A percentile compares a stretch with the other conserved stretches of the same genome.
Evolutionary conservation across 2,329 filamentous ascomycete genomes (phyloP).

Genomic region (Penicillium sp.): DNA sequence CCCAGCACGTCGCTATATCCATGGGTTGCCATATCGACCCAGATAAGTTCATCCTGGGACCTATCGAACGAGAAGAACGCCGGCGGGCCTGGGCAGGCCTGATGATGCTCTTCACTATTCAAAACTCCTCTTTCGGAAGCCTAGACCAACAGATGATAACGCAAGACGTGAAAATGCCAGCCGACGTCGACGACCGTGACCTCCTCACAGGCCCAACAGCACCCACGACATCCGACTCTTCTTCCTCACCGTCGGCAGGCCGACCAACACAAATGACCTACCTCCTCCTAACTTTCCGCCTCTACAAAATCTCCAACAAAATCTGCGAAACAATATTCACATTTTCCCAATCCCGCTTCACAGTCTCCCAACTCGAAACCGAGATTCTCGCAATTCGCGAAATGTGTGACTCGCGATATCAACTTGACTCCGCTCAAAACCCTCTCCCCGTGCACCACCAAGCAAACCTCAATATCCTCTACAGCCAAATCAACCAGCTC

Average conservation of each 20-base stretch:
- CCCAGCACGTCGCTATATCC: constrained; percentile 41
- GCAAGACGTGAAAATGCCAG: constrained; percentile 32
- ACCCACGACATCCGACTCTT: constrained; percentile 9
- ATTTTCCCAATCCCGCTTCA: constrained; percentile 21
- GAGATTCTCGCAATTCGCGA: constrained; percentile 33
- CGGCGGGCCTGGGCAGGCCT: constrained; percentile 41
- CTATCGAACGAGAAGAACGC: constrained; percentile 40
- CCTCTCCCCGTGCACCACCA: constrained; percentile 35
- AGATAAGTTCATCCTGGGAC: constrained; percentile 33
- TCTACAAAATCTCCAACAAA: constrained; percentile 37
- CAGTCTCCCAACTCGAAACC: constrained; percentile 27
- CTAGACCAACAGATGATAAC: constrained; percentile 29
- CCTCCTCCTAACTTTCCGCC: constrained; percentile 38
- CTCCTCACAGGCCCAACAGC: constrained; percentile 27
- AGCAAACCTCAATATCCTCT: constrained; percentile 42
- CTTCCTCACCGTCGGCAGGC: constrained; percentile 15
- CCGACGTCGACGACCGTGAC: constrained; percentile 39
- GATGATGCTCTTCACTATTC: constrained; percentile 42
- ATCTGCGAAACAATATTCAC: constrained; percentile 38
- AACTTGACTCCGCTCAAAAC: constrained; percentile 22
- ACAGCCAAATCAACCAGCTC: constrained; percentile 41
- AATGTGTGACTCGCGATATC: constrained; percentile 32
- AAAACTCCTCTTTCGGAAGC: constrained; percentile 39
- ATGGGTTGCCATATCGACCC: constrained; percentile 46
- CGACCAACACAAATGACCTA: constrained; percentile 44